These are phyloP conservation scores for Elsinoe batatas DNA, from an alignment of 2,329 filamentous ascomycete species.

Conservation along the genomic window DNA sequence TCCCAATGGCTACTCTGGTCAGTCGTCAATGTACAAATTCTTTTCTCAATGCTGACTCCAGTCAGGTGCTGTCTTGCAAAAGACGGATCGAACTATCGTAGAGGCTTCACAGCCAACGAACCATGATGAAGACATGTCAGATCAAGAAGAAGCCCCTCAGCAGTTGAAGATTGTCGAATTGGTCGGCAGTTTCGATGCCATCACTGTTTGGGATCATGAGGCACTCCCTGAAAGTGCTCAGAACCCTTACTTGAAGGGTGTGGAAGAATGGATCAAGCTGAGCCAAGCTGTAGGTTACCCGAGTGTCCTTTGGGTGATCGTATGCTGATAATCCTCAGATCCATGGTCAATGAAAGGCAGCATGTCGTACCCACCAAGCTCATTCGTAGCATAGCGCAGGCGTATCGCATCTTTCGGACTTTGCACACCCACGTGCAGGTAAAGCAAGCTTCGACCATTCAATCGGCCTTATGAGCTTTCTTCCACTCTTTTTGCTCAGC, in stretches of 20 bases:
- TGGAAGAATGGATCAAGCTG: conserved; percentile 72
- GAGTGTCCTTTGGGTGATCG: background rate
- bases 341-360: background rate
- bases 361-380: background rate
- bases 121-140: conserved; percentile 33
- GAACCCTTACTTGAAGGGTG: conserved; percentile 63
- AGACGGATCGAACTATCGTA: conserved; percentile 20
- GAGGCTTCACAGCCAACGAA: conserved; percentile 21
- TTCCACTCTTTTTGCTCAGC: conserved; percentile 39
- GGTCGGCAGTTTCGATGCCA: conserved; percentile 59
- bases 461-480: conserved; percentile 14
- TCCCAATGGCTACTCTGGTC: conserved; percentile 59
- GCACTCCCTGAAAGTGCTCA: conserved; percentile 47
- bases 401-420: background rate
- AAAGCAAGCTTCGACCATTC: background rate
- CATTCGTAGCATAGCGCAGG: background rate
- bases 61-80: conserved; percentile 19
- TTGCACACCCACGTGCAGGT: no score
- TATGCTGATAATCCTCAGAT: background rate
- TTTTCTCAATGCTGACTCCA: background rate
- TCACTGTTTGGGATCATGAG: conserved; percentile 83
- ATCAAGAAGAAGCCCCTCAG: conserved; percentile 35
- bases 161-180: conserved; percentile 51
- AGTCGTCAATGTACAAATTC: background rate
- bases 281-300: conserved; percentile 50